A percentile compares a stretch with the other conserved stretches of the same genome.
phyloP scores from a whole-genome alignment of 1,284 basidiomycete species.

The Trametes sp. region DNA sequence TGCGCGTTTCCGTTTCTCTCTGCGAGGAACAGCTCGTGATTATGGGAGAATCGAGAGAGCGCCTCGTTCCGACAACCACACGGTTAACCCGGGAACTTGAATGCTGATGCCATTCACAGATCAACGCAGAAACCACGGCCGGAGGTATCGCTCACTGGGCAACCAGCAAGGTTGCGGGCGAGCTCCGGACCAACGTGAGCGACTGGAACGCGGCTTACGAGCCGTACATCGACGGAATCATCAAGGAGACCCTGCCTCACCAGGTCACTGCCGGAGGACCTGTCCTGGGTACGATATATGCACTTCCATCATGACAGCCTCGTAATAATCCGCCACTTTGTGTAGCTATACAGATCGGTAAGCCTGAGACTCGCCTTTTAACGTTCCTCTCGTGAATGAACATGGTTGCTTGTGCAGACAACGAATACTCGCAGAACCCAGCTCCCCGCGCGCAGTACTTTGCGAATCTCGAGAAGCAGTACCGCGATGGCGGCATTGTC shows the following conservation, averaged over 20 bases:
- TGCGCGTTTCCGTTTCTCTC: no score
- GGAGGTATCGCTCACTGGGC: constrained; percentile 85
- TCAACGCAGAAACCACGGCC: constrained; percentile 83
- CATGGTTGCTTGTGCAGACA: constrained; percentile 64
- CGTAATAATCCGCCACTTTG: no score
- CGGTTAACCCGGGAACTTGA: no score
- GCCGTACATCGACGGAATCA: constrained; percentile 72
- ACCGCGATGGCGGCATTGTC: constrained; percentile 62
- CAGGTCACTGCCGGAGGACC: constrained; percentile 78
- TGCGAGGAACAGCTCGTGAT: no score
- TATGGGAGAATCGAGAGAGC: no score
- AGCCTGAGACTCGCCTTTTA: constrained; percentile 21
- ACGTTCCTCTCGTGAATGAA: no score
- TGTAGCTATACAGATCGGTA: constrained; percentile 75
- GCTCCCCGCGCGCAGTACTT: constrained; percentile 67
- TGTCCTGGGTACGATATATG: constrained; percentile 76
- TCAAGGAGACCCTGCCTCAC: constrained; percentile 64
- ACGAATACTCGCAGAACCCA: constrained; percentile 72
- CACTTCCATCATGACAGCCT: no score
- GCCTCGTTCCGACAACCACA: no score
- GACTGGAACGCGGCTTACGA: constrained; percentile 76
- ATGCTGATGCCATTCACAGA: no score
- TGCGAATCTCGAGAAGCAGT: constrained; percentile 65
- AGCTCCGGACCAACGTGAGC: constrained; percentile 71
- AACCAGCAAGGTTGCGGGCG: constrained; percentile 70